Evolutionary conservation across 2,329 filamentous ascomycete genomes (phyloP), one percentile per base, ranked within the genome.

Genomic region (Microcera coccophila): DNA sequence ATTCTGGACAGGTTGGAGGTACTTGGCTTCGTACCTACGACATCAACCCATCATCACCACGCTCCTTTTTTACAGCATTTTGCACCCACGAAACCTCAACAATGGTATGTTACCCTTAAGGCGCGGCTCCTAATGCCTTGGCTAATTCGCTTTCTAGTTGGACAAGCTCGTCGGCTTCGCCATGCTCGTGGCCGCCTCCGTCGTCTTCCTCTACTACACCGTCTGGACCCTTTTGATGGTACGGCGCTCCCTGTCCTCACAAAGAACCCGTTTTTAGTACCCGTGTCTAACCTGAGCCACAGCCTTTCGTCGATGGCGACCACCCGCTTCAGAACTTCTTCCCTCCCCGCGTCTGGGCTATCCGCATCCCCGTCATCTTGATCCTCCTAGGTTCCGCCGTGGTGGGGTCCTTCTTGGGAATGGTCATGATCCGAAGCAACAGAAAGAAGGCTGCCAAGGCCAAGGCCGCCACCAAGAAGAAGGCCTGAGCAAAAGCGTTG

Each of bases 361-460:
- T 98, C 65, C 90, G 93, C 67, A 93, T 98, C 62, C 93, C 93
- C 57, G 91, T 98, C 59, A 95, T 98, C 65, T 83, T 98, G 56
- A 85, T 96, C 51, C 82, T 98, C 36, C 77, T 98, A 54, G 90
- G 85, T 52, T 90, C 85, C 47, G 90, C 93, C 46, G 90, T 98
- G 47, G 91, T 98, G 48, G 93, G 93, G 52, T 94, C 89, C 47
- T 98, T 98, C 76, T 78, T 98, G 56, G 85, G 87, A 60, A 84
- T 95, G 63, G 91, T 98, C 62, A 98, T 98, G 93, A 97, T 98
- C 72, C 82, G 88, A 67, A 97, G 91, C 78, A 96, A 96, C 76
- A 79, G 86, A 67, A 97, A 97, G 82, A 96, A 93, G 81, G 89
- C 89, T 3, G 84, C 89, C 56, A 98, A 97, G 79, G 85, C 86